Percentiles rank a stretch among this genome's conserved stretches.
Evolutionary conservation across 1,284 basidiomycete genomes (phyloP).

Genomic region (Dichomitus squalens): DNA sequence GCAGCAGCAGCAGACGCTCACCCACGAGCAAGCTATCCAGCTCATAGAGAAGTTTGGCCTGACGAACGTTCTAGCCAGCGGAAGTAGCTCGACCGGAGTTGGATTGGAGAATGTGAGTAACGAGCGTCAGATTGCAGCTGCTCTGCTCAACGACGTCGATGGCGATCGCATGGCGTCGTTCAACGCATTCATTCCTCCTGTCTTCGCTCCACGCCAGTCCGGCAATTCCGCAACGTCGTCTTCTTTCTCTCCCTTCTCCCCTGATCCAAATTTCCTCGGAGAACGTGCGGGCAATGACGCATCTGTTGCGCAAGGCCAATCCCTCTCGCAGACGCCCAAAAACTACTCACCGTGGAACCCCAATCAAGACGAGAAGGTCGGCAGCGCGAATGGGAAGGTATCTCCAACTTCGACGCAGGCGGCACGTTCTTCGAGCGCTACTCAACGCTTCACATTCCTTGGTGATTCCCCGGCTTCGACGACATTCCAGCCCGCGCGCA

Average conservation of each 20-base stretch:
- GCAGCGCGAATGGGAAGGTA: conserved; percentile 37
- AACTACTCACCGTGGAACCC: conserved; percentile 49
- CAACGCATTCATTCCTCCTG: conserved; percentile 26
- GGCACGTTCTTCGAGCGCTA: conserved; percentile 43
- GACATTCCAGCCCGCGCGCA: conserved; percentile 38
- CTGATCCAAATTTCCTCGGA: conserved; percentile 38
- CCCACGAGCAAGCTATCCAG: conserved; percentile 68
- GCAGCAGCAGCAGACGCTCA: conserved; percentile 39
- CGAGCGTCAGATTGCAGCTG: conserved; percentile 25
- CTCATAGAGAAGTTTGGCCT: conserved; percentile 63
- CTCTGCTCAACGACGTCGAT: conserved; percentile 27
- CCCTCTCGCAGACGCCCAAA: conserved; percentile 45
- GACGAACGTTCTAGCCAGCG: conserved; percentile 42
- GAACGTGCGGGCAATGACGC: conserved; percentile 30
- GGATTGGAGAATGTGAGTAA: conserved; percentile 22
- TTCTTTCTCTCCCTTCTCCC: conserved; percentile 44
- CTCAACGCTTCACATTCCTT: conserved; percentile 48
- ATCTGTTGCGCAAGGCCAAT: conserved; percentile 23
- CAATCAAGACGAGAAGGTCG: conserved; percentile 31
- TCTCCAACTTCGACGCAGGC: conserved; percentile 44
- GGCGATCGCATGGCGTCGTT: conserved; percentile 27
- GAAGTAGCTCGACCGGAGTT: conserved; percentile 11
- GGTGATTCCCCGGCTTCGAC: conserved; percentile 34
- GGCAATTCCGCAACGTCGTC: conserved; percentile 20
- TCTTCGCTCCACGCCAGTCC: conserved; percentile 25